Base-by-base conservation (phyloP, 495 filamentous ascomycete genomes). In the Astrocystis sublimbata region DNA sequence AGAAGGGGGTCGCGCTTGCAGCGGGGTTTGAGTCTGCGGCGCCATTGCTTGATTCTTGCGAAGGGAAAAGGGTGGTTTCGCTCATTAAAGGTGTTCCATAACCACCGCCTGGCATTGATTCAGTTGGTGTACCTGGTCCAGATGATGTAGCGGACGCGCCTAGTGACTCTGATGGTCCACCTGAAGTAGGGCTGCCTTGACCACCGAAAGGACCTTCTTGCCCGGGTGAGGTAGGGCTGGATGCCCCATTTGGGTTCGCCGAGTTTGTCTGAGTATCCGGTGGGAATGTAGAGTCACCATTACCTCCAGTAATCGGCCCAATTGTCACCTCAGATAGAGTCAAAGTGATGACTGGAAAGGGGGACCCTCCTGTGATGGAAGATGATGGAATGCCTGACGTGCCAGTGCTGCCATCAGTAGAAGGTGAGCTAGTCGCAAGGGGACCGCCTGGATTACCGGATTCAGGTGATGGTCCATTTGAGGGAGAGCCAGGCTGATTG, bases 1-100 rank as follows among this genome's bases (percentile, higher is more conserved):
- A 71, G 46, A 63, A 67, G 21, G 69, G 69, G 2, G 36, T 52
- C 10, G 58, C 42, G 24, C 45, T 30, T 12, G 46, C n/a, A 12
- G 15, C 41, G 23, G 59, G 47, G 33, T 66, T 66, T 40, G 60
- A 56, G 13, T 65, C 59, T 24, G 54, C 33, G 13, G 7, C 58
- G 17, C 58, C 57, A 53, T 61, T 50, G 8, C 53, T 33, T 24
- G 62, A 59, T 12, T 26, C 65, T 57, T 58, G 42, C 28, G 45
- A 40, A 47, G 60, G 60, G 2, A 62, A 62, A 36, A 53, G 49
- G 13, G 59, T 55, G 15, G 23, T 41, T 38, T 62, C 52, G 51
- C 60, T 62, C 26, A 40, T 38, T 33, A 42, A 1, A 15, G 61
- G 45, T 6, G 53, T 36, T 9, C 60, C 60, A n/a, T 56, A 62